phyloP scores from a whole-genome alignment of 257 asterid species.

The Solanum sitiens region DNA sequence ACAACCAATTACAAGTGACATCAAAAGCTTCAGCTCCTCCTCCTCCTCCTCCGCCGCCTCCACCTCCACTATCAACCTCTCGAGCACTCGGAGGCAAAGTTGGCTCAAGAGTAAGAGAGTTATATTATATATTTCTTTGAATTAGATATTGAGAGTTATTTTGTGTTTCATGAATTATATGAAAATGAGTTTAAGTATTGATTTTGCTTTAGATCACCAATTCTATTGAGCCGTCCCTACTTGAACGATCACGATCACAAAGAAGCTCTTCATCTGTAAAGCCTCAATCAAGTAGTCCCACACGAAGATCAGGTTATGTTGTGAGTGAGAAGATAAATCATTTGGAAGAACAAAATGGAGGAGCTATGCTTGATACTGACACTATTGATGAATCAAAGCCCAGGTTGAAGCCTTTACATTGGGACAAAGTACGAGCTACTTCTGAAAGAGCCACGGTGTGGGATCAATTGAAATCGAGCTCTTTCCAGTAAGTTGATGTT shows the following conservation, averaged over 20 bases:
- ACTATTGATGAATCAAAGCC: constrained; percentile 50
- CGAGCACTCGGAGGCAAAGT: constrained; percentile 7
- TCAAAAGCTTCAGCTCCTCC: constrained; percentile 16
- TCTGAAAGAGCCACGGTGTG: constrained; percentile 7
- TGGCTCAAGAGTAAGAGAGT: not conserved
- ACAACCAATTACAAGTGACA: constrained; percentile 26
- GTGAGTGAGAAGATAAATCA: constrained; percentile 12
- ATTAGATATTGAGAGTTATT: not conserved
- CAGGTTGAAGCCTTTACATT: constrained; percentile 7
- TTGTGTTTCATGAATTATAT: not conserved
- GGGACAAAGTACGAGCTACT: constrained; percentile 13
- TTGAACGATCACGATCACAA: constrained; percentile 4
- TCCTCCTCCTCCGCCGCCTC: constrained; percentile 16
- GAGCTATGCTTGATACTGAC: constrained; percentile 26
- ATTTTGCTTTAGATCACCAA: not conserved
- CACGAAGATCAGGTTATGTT: constrained; percentile 9
- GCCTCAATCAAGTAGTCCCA: constrained; percentile 20
- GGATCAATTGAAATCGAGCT: constrained; percentile 10
- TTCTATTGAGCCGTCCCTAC: not conserved
- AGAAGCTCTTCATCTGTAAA: constrained; percentile 8
- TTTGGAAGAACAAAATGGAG: constrained; percentile 12
- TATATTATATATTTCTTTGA: not conserved
- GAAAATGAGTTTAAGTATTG: not conserved
- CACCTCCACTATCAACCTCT: constrained; percentile 18
- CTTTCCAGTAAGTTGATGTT: constrained; percentile 5